phyloP scores from a whole-genome alignment of 176 grass and related monocot genomes.

The Rhynchospora tenuis region DNA sequence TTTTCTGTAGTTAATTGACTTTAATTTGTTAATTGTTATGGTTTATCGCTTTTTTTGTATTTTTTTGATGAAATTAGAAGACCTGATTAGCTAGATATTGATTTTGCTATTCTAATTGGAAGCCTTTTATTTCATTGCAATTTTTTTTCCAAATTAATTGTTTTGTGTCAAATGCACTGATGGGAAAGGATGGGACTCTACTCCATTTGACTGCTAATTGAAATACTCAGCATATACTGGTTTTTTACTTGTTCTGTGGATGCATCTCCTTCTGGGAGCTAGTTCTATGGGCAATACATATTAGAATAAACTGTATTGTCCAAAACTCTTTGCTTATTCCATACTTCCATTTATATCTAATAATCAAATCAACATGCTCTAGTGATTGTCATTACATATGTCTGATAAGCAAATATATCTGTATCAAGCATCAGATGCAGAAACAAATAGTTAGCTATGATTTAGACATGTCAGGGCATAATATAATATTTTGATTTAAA shows the following conservation, averaged over 20 bases:
- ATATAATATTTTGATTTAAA: slow-evolving; percentile 1
- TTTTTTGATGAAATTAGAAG: too few relatives aligned
- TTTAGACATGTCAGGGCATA: not conserved
- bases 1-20: not conserved
- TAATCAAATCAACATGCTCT: not conserved
- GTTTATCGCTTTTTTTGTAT: not conserved
- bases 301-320: not conserved
- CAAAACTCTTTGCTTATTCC: not conserved
- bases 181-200: not conserved
- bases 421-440: not conserved
- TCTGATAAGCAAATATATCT: not conserved
- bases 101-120: not conserved
- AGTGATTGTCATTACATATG: not conserved
- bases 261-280: not conserved
- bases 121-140: not conserved
- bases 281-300: not conserved
- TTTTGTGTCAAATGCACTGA: not conserved
- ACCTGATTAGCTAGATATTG: not conserved
- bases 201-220: not conserved
- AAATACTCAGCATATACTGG: not conserved
- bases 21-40: not conserved
- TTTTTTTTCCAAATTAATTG: not conserved
- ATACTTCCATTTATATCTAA: not conserved
- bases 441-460: not conserved
- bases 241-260: not conserved